Evolutionary conservation across 305 asterid species (phyloP), one percentile per base, ranked within the genome.

Genomic region (Plantago rigida): DNA sequence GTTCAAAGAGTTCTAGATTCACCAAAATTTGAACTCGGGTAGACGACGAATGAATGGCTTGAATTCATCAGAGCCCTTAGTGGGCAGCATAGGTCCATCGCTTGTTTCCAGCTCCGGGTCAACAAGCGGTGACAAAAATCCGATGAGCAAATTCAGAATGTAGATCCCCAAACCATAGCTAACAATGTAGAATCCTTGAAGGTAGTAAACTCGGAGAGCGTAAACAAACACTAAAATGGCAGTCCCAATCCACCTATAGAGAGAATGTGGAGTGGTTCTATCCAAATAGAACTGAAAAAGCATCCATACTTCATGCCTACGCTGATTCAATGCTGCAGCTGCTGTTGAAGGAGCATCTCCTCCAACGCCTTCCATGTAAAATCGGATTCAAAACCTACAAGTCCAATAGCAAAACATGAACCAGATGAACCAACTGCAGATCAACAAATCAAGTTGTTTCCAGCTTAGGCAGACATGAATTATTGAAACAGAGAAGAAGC

Each of bases 21-120:
- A 87, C 96, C 96, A 87, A 81, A 87, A 87, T 80, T 85, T 87
- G 64, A 85, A 85, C 81, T 87, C 96, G 2, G 94, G 92, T 47
- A 85, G 94, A 63, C 96, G 96, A 28, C 94, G 91, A 54, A 87
- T 83, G 71, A 87, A 85, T 59, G 96, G 94, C 74, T 83, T 83
- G 83, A 87, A 87, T 59, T 87, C 94, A 67, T 87, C 96, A 15
- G 96, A 87, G 34, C 94, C 96, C 74, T 83, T 85, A 1, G 94
- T 87, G 9, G 89, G 96, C 50, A 85, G 79, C 70, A 69, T 4
- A n/a, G 87, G 89, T 36, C 94, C 91, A 61, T 79, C 96, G 7
- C 75, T 63, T 17, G 65, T 77, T 14, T 87, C 92, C 70, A 80
- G 24, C 70, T 85, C 89, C 0, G 94, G 94, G 72, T 85, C 94